Evolutionary conservation across 2,329 filamentous ascomycete genomes (phyloP), one percentile per base, ranked within the genome.

Genomic region (Ascochyta koolunga): DNA sequence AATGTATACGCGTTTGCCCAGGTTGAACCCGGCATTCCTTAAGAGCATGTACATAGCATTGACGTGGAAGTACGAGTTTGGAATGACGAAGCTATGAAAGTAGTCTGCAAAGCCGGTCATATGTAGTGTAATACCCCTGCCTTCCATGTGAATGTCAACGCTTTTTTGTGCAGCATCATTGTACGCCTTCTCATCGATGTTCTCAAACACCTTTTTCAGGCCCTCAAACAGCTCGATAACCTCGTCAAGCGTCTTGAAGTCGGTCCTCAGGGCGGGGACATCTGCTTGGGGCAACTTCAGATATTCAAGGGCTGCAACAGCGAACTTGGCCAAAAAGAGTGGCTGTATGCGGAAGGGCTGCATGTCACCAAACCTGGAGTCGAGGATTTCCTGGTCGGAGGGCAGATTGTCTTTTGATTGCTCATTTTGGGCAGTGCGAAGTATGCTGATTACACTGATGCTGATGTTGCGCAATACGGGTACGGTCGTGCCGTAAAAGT

Each of bases 11-110:
- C 29, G 7, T 48, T 67, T 67, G 4, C 64, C 62, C 11, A 67
- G 43, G 18, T 37, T 47, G 43, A 65, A 66, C 1, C 64, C 64
- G 13, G 53, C 59, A 16, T 41, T 58, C 33, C 64, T 60, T 24
- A 67, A 19, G 16, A 64, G 32, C 64, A 64, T 65, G 40, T 67
- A 67, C 52, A 67, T 62, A 13, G 61, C 48, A 39, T 65, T 67
- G 25, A 66, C 54, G 40, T 67, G 62, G 48, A 67, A 67, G 35
- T 61, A 67, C 35, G 56, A 41, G 54, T 67, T 67, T 13, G 64
- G 64, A 4, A 67, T 31, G 5, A 48, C 55, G 27, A 66, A 67
- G 25, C 45, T 29, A 32, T 54, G 48, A n/a, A 54, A 52, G 33
- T 56, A 61, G 22, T 62, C 60, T 10, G 47, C 53, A n/a, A 62